Evolutionary conservation across 805 yeast species (phyloP), one percentile per base, ranked within the genome.

Genomic region (Maudiozyma pseudohumilis): DNA sequence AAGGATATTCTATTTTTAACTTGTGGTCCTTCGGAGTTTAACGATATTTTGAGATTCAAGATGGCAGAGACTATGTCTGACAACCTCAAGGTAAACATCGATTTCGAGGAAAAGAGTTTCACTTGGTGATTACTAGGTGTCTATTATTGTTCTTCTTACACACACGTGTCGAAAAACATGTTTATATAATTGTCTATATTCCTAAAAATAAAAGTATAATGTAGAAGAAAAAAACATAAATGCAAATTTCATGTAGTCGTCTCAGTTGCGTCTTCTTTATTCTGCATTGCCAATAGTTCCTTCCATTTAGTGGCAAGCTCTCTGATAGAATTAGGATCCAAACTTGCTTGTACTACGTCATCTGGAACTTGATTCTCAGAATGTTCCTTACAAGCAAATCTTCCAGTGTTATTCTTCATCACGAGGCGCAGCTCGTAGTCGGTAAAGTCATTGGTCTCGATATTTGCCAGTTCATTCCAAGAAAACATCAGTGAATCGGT

Each of bases 341-440:
- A 50, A 24, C 83, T 69, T 2, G 96, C 95, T 54, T 86, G 92
- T 4, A 92, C 81, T 16, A 92, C 75, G 51, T 92, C 99, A 36
- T 72, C 68, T 0, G 99, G 99, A 2, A 92, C 95, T 51, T 84
- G 88, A 55, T 79, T 85, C 49, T 89, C 95, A 2, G 94, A 75
- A 53, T 85, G 89, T 35, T 85, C 94, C 45, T 81, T 84, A 0
- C 76, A 61, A 0, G 85, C 80, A 64, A 87, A 87, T 22, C 89
- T 65, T 0, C 86, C 83, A 6, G 82, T 63, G 43, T 86, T 83
- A 16, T 74, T 74, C 46, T 75, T 72, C 2, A 75, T 70, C 4
- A 89, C 77, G 11, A 89, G 56, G 22, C 97, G 63, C 16, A 89
- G 55, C 34, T 70, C 77, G 40, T 67, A 70, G 36, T 61, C 68